These are phyloP conservation scores for Penicillium canescens DNA, from an alignment of 495 filamentous ascomycete species.

Conservation along the genomic window DNA sequence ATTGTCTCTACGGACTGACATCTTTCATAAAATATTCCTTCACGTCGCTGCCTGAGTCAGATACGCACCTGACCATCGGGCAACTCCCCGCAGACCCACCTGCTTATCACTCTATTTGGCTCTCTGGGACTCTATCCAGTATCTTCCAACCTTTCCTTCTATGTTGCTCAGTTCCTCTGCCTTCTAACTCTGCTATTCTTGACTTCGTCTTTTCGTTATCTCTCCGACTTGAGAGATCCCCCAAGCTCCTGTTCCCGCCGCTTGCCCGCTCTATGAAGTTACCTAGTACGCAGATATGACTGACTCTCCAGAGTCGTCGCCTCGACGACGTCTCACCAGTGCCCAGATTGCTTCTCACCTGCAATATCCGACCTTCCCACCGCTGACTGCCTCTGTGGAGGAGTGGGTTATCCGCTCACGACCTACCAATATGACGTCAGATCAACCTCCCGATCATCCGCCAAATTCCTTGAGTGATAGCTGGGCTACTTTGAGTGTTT, in stretches of 20 bases:
- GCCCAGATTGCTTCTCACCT: conserved; percentile 34
- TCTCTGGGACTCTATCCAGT: conserved; percentile 7
- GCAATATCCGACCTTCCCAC: conserved; percentile 47
- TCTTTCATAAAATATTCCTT: neutral
- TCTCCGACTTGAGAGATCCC: neutral
- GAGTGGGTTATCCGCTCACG: conserved; percentile 51
- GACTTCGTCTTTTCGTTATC: neutral
- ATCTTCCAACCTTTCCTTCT: conserved; percentile 4
- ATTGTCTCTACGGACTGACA: neutral
- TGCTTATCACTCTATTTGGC: conserved; percentile 12
- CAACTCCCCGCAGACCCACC: conserved; percentile 12
- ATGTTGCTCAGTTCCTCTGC: neutral
- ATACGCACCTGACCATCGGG: conserved; percentile 6
- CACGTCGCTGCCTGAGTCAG: conserved; percentile 1
- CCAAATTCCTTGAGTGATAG: conserved; percentile 44
- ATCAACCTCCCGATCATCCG: conserved; percentile 18
- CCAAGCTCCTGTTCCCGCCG: conserved; percentile 4
- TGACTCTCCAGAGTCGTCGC: conserved; percentile 41
- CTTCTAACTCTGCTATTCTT: conserved; percentile 7
- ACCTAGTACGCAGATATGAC: conserved; percentile 31
- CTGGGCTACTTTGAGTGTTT: conserved; percentile 49
- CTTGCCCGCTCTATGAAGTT: conserved; percentile 10
- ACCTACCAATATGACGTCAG: conserved; percentile 45
- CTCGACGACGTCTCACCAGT: conserved; percentile 29
- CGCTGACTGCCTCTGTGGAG: conserved; percentile 46